Percentiles rank a stretch among this genome's conserved stretches.
Conservation (phyloP, 2,329 filamentous ascomycete genomes). For the Talaromyces marneffei region DNA sequence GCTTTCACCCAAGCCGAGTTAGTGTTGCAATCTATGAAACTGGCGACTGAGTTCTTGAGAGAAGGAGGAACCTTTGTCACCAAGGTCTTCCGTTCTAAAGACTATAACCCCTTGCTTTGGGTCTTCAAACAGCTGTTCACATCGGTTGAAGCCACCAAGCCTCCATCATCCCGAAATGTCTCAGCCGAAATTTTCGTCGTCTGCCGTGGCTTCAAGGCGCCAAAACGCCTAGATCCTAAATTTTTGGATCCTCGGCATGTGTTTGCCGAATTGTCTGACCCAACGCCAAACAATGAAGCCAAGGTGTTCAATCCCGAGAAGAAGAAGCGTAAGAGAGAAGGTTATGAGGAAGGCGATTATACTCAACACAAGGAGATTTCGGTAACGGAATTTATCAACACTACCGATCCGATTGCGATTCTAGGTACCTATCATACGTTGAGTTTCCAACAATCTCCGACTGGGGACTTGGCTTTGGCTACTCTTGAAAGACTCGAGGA, state of each 20-base stretch:
- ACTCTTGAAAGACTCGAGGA: constrained; percentile 81
- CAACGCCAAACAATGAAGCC: constrained; percentile 89
- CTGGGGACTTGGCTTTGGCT: constrained; percentile 78
- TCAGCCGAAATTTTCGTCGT: constrained; percentile 99
- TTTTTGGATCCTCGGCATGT: constrained; percentile 86
- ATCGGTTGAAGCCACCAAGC: constrained; percentile 95
- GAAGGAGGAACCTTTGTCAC: constrained; percentile 92
- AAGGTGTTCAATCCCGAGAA: constrained; percentile 96
- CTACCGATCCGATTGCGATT: constrained; percentile 85
- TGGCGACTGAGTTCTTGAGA: constrained; percentile 86
- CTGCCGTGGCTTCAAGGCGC: constrained; percentile 89
- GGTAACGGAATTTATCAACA: constrained; percentile 91
- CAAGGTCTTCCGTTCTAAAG: constrained; percentile 94
- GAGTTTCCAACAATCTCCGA: constrained; percentile 71
- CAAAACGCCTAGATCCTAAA: constrained; percentile 84
- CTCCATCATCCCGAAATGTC: constrained; percentile 89
- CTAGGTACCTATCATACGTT: constrained; percentile 80
- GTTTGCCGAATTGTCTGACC: constrained; percentile 83
- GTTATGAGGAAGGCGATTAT: constrained; percentile 94
- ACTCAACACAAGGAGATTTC: constrained; percentile 84
- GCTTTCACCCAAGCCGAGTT: constrained; percentile 96
- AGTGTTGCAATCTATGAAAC: constrained; percentile 80
- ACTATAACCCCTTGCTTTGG: constrained; percentile 94
- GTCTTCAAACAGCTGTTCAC: constrained; percentile 95
- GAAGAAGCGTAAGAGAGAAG: constrained; percentile 95